Conservation (phyloP, 495 filamentous ascomycete species). For the Daldinia decipiens region DNA sequence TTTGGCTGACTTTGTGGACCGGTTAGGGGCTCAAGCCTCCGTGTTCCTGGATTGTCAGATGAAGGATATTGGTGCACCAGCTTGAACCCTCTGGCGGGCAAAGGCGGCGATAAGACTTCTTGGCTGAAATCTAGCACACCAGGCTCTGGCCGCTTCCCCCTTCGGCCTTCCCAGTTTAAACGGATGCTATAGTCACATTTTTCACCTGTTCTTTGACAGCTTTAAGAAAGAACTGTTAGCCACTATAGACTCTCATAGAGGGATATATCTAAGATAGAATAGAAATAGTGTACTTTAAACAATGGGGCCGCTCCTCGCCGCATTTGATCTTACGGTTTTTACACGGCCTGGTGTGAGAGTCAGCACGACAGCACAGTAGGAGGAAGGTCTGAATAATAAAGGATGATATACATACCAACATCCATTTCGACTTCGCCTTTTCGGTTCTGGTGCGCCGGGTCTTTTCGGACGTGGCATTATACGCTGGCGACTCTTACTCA, state of each 20-base stretch:
- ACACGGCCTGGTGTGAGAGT: slow-evolving; percentile 70
- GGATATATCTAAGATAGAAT: slow-evolving; percentile 14
- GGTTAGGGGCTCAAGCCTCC: slow-evolving; percentile 48
- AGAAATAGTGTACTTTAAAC: slow-evolving; percentile 63
- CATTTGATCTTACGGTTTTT: slow-evolving; percentile 90
- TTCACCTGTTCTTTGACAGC: slow-evolving; percentile 78
- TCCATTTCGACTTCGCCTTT: slow-evolving; percentile 80
- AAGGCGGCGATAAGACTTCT: slow-evolving; percentile 53
- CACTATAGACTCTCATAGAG: neutral
- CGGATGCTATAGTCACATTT: slow-evolving; percentile 87
- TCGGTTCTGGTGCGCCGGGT: slow-evolving; percentile 72
- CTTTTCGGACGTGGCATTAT: slow-evolving; percentile 75
- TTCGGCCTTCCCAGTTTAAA: slow-evolving; percentile 83
- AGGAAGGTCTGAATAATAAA: slow-evolving; percentile 6
- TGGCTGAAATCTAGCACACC: slow-evolving; percentile 47
- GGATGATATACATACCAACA: slow-evolving; percentile 69
- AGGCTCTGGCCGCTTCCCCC: slow-evolving; percentile 58
- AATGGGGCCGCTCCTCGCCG: slow-evolving; percentile 82
- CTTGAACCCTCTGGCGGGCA: slow-evolving; percentile 57
- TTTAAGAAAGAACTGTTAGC: slow-evolving; percentile 41
- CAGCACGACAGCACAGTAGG: slow-evolving; percentile 5
- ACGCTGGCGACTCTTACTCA: slow-evolving; percentile 38
- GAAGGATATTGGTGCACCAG: slow-evolving; percentile 54
- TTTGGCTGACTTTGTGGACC: slow-evolving; percentile 34
- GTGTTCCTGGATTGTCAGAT: slow-evolving; percentile 52